Conservation (phyloP, 805 yeast species). For the Metschnikowia santaceciliae region DNA sequence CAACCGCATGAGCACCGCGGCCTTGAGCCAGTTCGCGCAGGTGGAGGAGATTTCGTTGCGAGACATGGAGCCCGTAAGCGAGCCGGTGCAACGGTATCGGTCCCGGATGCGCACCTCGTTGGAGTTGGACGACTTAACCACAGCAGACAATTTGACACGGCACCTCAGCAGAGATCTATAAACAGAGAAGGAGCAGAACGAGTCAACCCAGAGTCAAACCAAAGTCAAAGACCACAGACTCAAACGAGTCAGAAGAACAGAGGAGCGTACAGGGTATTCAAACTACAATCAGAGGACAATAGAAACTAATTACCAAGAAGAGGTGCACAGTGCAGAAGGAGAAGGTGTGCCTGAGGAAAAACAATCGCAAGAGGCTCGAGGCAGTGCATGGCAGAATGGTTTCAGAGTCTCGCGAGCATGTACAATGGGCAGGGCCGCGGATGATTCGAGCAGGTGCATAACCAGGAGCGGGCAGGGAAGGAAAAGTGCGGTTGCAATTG, state of each 20-base stretch:
- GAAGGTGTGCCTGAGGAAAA: no score
- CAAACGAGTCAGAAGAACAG: no score
- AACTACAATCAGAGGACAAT: no score
- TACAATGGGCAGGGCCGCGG: slow-evolving; percentile 3
- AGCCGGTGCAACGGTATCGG: slow-evolving; percentile 15
- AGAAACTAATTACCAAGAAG: no score
- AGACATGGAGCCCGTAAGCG: slow-evolving; percentile 17
- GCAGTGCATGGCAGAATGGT: neutral
- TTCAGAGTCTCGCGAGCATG: neutral
- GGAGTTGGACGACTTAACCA: slow-evolving; percentile 35
- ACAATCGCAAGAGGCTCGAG: no score
- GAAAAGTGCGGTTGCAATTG: neutral
- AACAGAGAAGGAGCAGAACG: neutral
- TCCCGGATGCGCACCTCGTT: slow-evolving; percentile 31
- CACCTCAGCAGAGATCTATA: neutral
- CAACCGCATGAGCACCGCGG: slow-evolving; percentile 26
- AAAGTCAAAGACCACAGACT: no score
- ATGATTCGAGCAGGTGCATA: slow-evolving; percentile 1
- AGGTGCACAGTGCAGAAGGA: no score
- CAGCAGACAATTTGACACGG: slow-evolving; percentile 25
- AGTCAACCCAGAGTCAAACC: neutral
- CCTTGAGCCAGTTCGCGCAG: slow-evolving; percentile 30
- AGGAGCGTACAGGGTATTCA: no score
- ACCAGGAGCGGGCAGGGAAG: neutral
- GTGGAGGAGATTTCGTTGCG: slow-evolving; percentile 53